Conservation (phyloP, 345 rosid species). For the Pugionium cornutum region DNA sequence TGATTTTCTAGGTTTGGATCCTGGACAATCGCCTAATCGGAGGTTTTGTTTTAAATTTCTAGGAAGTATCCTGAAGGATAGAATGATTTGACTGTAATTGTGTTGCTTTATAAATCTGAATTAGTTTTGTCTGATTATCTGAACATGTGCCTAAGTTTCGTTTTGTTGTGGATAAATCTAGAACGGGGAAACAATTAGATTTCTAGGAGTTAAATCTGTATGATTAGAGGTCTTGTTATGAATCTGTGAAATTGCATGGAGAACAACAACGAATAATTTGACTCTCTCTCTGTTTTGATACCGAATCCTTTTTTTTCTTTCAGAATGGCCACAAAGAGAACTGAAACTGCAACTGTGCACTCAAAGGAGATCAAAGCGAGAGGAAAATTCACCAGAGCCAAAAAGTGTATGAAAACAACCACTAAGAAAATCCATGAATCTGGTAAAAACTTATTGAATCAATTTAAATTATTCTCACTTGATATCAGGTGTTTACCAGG, state of each 20-base stretch:
- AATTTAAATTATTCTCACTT: neutral
- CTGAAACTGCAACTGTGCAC: conserved; percentile 18
- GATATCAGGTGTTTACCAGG: neutral
- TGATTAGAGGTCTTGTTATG: neutral
- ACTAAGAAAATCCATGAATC: conserved; percentile 11
- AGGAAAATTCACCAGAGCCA: conserved; percentile 32
- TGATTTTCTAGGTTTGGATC: conserved; percentile 19
- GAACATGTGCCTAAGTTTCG: neutral
- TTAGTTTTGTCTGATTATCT: neutral
- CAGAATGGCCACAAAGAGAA: conserved; percentile 41
- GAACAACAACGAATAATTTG: neutral
- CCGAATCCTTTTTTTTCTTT: neutral
- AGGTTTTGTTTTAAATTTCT: neutral
- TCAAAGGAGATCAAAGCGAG: conserved; percentile 26
- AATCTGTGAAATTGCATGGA: neutral
- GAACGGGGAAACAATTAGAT: conserved; percentile 10
- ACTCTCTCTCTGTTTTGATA: neutral
- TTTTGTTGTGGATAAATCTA: conserved; percentile 12
- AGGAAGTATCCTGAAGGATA: neutral
- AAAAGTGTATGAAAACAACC: conserved; percentile 30
- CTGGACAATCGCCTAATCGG: neutral
- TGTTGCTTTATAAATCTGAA: neutral
- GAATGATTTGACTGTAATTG: neutral
- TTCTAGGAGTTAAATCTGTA: conserved; percentile 15
- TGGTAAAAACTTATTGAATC: conserved; percentile 23